Evolutionary conservation across 2,329 filamentous ascomycete species (phyloP), one percentile per base, ranked within the genome.

Genomic region (Fusarium guadeloupense): DNA sequence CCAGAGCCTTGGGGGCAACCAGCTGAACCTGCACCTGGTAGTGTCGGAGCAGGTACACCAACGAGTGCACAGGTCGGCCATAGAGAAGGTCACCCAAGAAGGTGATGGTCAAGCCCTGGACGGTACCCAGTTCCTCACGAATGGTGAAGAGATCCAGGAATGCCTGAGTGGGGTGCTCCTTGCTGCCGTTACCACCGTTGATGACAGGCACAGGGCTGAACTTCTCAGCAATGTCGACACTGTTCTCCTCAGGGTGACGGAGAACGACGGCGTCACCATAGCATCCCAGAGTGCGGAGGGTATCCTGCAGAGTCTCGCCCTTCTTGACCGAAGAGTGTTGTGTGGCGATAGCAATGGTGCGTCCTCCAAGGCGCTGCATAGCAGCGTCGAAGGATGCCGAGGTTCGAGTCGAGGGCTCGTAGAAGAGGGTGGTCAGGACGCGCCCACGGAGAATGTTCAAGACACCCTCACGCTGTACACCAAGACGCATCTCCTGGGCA

Each of bases 91-190:
- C 95, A 70, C 95, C 95, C 38, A 92, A 84, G 76, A 99, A 99
- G 44, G 95, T 99, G 72, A 99, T 96, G 38, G 92, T 98, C 63
- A 99, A 83, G 46, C 94, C 94, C 73, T 94, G 93, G 52, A 98
- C 94, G 0, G 93, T 97, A 63, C 95, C 95, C 9, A 98, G 84
- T 77, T 99, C 95, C 78, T 99, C 95, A 67, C 95, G 92, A 72
- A 99, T 99, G 49, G 95, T 98, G 82, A 97, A 99, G 54, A 99
- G 89, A 72, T 99, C 95, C 19, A 99, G 83, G 84, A 99, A 95
- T 0, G 95, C 95, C 78, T 99, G 95, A 0, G 95, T 99, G 1
- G 95, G 95, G 78, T 99, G 95, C 80, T 99, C 95, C 70, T 92
- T 89, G 78, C 90, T 93, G 63, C 95, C 95, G 75, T 99, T 99